Base-by-base conservation (phyloP, 352 stramenopile species). In the Globisporangium barbulae region DNA sequence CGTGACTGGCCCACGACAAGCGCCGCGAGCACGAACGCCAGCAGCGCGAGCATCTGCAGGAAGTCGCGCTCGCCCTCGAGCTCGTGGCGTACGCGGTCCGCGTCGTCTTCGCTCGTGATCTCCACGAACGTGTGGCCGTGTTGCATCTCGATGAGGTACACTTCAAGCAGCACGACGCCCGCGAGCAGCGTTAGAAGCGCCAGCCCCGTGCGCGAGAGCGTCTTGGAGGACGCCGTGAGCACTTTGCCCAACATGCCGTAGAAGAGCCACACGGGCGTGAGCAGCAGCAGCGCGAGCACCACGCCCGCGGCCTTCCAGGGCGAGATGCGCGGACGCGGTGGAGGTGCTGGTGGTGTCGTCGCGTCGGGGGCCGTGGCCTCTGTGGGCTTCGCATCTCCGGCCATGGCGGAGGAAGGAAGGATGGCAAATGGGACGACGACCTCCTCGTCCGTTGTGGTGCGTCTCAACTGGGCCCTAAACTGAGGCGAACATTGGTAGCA, bases 1-100 rank as follows among this genome's bases (percentile, higher is more conserved):
- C 82, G 72, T 54, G 57, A 74, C 64, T 88, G 79, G n/a, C 58
- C 72, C 28, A 85, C 58, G 37, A 88, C 56, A 50, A 88, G 64
- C 28, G 68, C 67, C 7, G 72, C 54, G 12, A 78, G 42, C 62
- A 71, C 68, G 22, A 54, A 64, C 3, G 8, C 33, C 67, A 59
- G 48, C 53, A 69, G 54, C 41, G 50, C 52, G 17, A 64, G 9
- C 13, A 52, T 57, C 53, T 57, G 53, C 8, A 55, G 33, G 33
- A 68, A 62, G 28, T 49, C 33, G 33, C 42, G 44, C 22, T 41
- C 53, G 15, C 37, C 31, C 35, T 63, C 41, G n/a, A 59, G 53
- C 33, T 48, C 54, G 45, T 66, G 61, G 10, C 33, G 21, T 21
- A 61, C 21, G 9, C 41, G 25, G 22, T 55, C 61, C 37, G 53